A percentile compares a stretch with the other conserved stretches of the same genome.
phyloP scores from a whole-genome alignment of 352 stramenopile species.

The Globisporangium cederbergense region DNA sequence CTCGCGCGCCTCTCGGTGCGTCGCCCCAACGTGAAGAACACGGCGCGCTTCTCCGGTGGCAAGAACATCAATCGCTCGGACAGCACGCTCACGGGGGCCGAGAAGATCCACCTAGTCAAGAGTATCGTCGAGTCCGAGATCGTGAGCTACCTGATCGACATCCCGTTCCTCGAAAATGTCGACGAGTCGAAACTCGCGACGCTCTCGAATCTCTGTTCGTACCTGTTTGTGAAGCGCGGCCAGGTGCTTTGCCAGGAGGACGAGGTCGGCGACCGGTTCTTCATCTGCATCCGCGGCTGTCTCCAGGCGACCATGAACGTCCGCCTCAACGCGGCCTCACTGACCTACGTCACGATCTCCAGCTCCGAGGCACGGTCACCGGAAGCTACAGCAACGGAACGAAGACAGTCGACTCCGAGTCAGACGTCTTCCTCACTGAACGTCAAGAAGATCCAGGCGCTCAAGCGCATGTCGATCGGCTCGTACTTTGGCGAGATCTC shows the following conservation, averaged over 20 bases:
- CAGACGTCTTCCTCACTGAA: slow-evolving; percentile 7
- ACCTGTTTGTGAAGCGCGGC: slow-evolving; percentile 47
- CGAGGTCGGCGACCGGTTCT: slow-evolving; percentile 62
- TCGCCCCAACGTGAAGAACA: slow-evolving; percentile 36
- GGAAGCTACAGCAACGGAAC: neutral
- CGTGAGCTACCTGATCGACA: slow-evolving; percentile 60
- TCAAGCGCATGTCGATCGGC: slow-evolving; percentile 48
- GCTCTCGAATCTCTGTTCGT: slow-evolving; percentile 66
- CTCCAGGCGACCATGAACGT: slow-evolving; percentile 47
- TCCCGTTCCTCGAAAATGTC: slow-evolving; percentile 63
- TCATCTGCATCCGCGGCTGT: slow-evolving; percentile 61
- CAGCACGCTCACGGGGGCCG: slow-evolving; percentile 35
- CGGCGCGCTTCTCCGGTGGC: slow-evolving; percentile 46
- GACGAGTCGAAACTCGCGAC: slow-evolving; percentile 54
- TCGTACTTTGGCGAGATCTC: slow-evolving; percentile 78
- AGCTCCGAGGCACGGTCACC: neutral
- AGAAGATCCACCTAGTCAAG: slow-evolving; percentile 63
- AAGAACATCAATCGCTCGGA: slow-evolving; percentile 4
- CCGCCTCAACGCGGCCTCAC: slow-evolving; percentile 24
- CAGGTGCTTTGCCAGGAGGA: slow-evolving; percentile 53
- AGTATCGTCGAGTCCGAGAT: slow-evolving; percentile 69
- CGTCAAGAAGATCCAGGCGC: slow-evolving; percentile 39
- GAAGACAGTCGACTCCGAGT: neutral
- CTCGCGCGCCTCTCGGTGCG: slow-evolving; percentile 24
- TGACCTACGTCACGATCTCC: slow-evolving; percentile 23